Evolutionary conservation across 176 grass and related monocot genomes (phyloP).

Genomic region (Musa schizocarpa): DNA sequence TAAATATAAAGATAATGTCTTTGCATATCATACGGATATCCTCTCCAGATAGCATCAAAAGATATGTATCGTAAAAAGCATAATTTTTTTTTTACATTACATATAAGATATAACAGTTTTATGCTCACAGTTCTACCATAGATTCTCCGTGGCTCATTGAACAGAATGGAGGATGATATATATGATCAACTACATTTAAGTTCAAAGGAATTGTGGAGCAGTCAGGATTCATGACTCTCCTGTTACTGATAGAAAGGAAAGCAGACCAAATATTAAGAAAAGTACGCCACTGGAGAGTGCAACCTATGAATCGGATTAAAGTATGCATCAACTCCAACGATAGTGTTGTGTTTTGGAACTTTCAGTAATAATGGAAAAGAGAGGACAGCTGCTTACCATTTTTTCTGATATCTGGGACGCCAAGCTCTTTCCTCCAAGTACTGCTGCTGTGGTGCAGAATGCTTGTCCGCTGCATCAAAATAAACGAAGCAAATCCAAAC

Average conservation of each 20-base stretch:
- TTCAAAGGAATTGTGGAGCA: background rate
- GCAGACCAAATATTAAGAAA: background rate
- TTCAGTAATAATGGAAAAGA: too few species aligned
- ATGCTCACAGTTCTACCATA: too few species aligned
- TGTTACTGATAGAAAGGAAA: background rate
- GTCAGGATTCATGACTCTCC: background rate
- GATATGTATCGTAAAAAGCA: too few species aligned
- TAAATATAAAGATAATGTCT: too few species aligned
- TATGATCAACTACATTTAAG: background rate
- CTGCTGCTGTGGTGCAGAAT: slow-evolving; percentile 93
- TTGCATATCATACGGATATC: too few species aligned
- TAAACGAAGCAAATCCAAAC: slow-evolving; percentile 9
- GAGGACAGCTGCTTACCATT: slow-evolving; percentile 39
- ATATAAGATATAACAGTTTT: too few species aligned
- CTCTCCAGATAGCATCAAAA: too few species aligned
- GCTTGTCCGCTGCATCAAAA: slow-evolving; percentile 57
- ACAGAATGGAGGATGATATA: background rate
- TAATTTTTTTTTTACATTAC: too few species aligned
- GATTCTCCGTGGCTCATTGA: background rate
- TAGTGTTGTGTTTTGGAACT: too few species aligned
- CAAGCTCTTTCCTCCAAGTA: slow-evolving; percentile 88
- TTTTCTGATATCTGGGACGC: slow-evolving; percentile 98
- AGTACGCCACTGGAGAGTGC: background rate
- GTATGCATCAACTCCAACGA: too few species aligned
- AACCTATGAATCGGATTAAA: background rate